Evolutionary conservation across 2,329 filamentous ascomycete genomes (phyloP).

Genomic region (Xylariaceae sp.): DNA sequence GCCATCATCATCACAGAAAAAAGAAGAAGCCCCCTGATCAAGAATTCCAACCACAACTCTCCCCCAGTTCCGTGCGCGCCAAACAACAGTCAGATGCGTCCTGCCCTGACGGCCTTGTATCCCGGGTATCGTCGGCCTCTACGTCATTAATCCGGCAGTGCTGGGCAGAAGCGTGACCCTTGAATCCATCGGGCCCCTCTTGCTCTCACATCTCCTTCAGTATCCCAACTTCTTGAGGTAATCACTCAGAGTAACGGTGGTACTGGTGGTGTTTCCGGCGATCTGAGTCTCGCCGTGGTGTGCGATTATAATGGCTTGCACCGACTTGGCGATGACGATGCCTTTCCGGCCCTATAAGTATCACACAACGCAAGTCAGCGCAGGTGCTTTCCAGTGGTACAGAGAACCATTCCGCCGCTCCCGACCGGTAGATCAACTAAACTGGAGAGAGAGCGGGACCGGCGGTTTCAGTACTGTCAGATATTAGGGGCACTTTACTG

Average conservation of each 20-base stretch:
- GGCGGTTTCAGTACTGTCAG: background rate
- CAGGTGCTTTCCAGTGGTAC: background rate
- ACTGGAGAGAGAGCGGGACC: background rate
- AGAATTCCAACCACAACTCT: constrained; percentile 16
- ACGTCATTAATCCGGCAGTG: constrained; percentile 2
- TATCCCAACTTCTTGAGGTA: constrained; percentile 78
- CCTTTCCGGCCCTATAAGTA: constrained; percentile 64
- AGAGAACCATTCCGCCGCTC: background rate
- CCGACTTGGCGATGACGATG: constrained; percentile 78
- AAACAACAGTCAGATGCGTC: constrained; percentile 16
- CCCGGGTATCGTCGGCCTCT: constrained; percentile 16
- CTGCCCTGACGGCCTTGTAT: constrained; percentile 19
- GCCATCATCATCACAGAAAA: constrained; percentile 14
- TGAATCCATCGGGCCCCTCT: constrained; percentile 3
- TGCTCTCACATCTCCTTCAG: constrained; percentile 37
- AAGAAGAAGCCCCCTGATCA: constrained; percentile 12
- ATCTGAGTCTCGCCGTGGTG: constrained; percentile 74
- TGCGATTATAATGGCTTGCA: constrained; percentile 79
- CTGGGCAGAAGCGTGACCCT: constrained; percentile 7
- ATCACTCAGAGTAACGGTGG: constrained; percentile 78
- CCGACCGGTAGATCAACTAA: background rate
- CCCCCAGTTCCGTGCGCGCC: constrained; percentile 15
- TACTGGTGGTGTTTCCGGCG: constrained; percentile 70
- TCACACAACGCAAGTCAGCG: constrained; percentile 9
- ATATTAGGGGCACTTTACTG: constrained; percentile 28